Conservation (phyloP, 2,329 filamentous ascomycete species). For the Ampelomyces quisqualis region DNA sequence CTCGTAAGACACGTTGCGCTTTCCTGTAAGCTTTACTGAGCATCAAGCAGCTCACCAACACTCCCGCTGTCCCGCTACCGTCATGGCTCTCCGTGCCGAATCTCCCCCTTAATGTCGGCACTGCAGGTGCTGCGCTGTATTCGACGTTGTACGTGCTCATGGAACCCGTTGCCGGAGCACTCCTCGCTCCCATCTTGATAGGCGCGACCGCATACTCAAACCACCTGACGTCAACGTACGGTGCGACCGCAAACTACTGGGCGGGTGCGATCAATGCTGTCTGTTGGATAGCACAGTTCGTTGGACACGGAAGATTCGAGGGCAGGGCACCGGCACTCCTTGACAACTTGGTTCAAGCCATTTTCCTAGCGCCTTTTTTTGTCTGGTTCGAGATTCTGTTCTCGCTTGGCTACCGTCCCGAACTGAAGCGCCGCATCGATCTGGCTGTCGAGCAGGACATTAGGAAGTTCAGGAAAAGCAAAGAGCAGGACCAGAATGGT, state of each 20-base stretch:
- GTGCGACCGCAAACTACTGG: slow-evolving; percentile 61
- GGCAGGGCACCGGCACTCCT: slow-evolving; percentile 82
- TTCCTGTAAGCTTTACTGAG: slow-evolving; percentile 10
- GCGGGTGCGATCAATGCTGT: slow-evolving; percentile 69
- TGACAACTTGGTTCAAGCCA: slow-evolving; percentile 86
- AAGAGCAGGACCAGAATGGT: slow-evolving; percentile 50
- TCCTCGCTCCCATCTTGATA: slow-evolving; percentile 74
- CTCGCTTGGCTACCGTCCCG: slow-evolving; percentile 82
- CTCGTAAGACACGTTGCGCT: slow-evolving; percentile 57
- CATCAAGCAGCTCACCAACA: slow-evolving; percentile 56
- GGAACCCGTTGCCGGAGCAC: slow-evolving; percentile 85
- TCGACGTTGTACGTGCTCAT: slow-evolving; percentile 82
- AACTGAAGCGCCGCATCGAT: slow-evolving; percentile 79
- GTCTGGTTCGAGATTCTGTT: slow-evolving; percentile 97
- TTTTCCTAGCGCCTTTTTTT: slow-evolving; percentile 92
- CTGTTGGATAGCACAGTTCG: slow-evolving; percentile 85
- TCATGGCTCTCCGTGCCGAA: slow-evolving; percentile 56
- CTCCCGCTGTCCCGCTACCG: slow-evolving; percentile 56
- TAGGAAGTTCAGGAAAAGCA: slow-evolving; percentile 65
- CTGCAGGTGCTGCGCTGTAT: slow-evolving; percentile 63
- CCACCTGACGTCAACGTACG: slow-evolving; percentile 67
- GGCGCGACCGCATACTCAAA: slow-evolving; percentile 74
- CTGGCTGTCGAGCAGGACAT: slow-evolving; percentile 75
- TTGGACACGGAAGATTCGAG: slow-evolving; percentile 89
- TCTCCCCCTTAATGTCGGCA: slow-evolving; percentile 62